Evolutionary conservation across 345 rosid genomes (phyloP).

Genomic region (Chamaenerion angustifolium): DNA sequence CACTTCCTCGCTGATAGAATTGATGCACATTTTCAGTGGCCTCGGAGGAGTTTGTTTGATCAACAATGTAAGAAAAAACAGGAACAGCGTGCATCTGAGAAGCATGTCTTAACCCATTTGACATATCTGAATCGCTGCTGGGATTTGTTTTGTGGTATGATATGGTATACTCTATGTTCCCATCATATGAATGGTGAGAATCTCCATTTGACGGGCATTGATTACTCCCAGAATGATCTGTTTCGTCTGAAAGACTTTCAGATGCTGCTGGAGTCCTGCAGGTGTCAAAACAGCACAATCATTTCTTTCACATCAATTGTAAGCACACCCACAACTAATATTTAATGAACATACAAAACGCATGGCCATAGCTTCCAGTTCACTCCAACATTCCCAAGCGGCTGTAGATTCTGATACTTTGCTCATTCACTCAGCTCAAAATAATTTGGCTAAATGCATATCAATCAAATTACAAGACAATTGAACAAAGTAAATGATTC

Average conservation of each 20-base stretch:
- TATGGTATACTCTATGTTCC: slow-evolving; percentile 45
- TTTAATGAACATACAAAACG: too few relatives aligned
- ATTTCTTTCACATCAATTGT: slow-evolving; percentile 2
- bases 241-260: slow-evolving; percentile 45
- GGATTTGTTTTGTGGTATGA: slow-evolving; percentile 53
- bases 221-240: slow-evolving; percentile 40
- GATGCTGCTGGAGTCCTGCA: slow-evolving; percentile 66
- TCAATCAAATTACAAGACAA: too few relatives aligned
- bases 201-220: slow-evolving; percentile 40
- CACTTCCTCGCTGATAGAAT: slow-evolving; percentile 11
- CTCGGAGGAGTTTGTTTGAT: slow-evolving; percentile 24
- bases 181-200: slow-evolving; percentile 43
- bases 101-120: slow-evolving; percentile 36
- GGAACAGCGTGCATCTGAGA: slow-evolving; percentile 32
- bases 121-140: slow-evolving; percentile 17
- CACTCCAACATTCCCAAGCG: too few relatives aligned
- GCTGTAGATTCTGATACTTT: too few relatives aligned
- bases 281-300: slow-evolving; percentile 6
- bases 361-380: too few relatives aligned
- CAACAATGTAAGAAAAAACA: slow-evolving; percentile 43
- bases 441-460: too few relatives aligned
- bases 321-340: not conserved
- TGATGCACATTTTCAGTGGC: slow-evolving; percentile 14
- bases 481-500: too few relatives aligned
- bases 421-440: too few relatives aligned